phyloP scores from a whole-genome alignment of 140 eudicot genomes.

The Stevia rebaudiana region DNA sequence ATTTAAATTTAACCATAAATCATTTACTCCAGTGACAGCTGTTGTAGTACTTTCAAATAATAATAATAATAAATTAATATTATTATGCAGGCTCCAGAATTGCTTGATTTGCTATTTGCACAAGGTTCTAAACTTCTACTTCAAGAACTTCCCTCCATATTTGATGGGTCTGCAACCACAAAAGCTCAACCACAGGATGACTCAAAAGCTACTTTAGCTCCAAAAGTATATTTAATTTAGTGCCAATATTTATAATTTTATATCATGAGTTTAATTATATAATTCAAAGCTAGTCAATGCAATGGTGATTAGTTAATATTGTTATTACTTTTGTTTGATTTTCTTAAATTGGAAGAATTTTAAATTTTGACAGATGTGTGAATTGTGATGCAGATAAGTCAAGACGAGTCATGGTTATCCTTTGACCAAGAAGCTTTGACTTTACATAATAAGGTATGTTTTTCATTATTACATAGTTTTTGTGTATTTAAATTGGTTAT shows the following conservation, averaged over 20 bases:
- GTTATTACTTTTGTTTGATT: not conserved
- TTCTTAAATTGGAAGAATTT: not conserved
- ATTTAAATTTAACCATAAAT: not conserved
- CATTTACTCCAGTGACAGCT: not conserved
- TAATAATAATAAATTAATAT: not conserved
- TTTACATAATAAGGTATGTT: constrained; percentile 81
- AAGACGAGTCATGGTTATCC: constrained; percentile 81
- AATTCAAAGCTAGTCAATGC: not conserved
- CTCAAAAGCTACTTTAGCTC: constrained; percentile 79
- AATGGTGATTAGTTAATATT: no score
- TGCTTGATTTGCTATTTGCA: constrained; percentile 66
- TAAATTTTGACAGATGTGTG: not conserved
- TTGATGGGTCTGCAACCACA: constrained; percentile 71
- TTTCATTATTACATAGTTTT: constrained; percentile 1
- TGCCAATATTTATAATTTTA: not conserved
- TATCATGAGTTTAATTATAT: not conserved
- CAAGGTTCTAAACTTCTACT: constrained; percentile 81
- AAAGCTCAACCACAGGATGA: constrained; percentile 82
- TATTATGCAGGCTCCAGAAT: constrained; percentile 78
- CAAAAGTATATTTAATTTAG: constrained; percentile 50
- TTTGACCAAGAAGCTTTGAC: constrained; percentile 68
- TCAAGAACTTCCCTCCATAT: constrained; percentile 78
- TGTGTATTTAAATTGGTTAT: constrained; percentile 12
- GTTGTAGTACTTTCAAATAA: not conserved
- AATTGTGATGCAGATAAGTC: constrained; percentile 51